Base-by-base conservation (phyloP, 257 asterid genomes). In the Plantago elongata region DNA sequence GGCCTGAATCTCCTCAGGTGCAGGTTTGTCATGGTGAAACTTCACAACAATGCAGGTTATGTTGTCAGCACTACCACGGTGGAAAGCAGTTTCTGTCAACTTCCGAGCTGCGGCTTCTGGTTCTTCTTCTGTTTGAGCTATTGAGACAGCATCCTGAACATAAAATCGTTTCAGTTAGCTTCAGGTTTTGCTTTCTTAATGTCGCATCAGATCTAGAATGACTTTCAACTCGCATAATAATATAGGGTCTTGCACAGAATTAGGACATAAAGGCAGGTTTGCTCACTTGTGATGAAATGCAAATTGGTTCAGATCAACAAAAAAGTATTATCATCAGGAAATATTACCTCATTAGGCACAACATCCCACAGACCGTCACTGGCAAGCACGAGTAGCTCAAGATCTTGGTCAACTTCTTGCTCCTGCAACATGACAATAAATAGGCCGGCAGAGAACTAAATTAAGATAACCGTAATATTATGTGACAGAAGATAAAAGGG, bases 341-440 rank as follows among this genome's bases (percentile, higher is more conserved):
- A 11, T 48, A 72, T 67, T 66, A 89, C 97, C 97, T 86, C 95
- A 68, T 89, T 89, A 51, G 95, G 79, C 52, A 89, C 95, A 18
- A 93, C 99, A 64, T 93, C 99, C 99, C 99, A 93, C 18, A 93
- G 84, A 29, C 99, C 99, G 58, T 93, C 97, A 69, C 90, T 93
- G 13, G 96, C 97, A 70, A 93, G 92, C 73, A 93, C 96, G 11
- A 93, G 94, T 73, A 89, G 61, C 55, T 93, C 96, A 37, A 93
- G 66, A 75, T 87, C 95, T 68, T 82, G 88, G 65, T 84, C 97
- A 54, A 93, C 69, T 73, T 79, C 95, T 76, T 79, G 81, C 22
- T 93, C 99, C 99, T 93, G 83, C 46, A 59, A 73, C 65, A 71
- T 45, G 54, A 47, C 66, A 54, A 58, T 14, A 50, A 37, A 54